Conservation (phyloP, 1,284 basidiomycete genomes). For the Cutaneotrichosporon sp. region DNA sequence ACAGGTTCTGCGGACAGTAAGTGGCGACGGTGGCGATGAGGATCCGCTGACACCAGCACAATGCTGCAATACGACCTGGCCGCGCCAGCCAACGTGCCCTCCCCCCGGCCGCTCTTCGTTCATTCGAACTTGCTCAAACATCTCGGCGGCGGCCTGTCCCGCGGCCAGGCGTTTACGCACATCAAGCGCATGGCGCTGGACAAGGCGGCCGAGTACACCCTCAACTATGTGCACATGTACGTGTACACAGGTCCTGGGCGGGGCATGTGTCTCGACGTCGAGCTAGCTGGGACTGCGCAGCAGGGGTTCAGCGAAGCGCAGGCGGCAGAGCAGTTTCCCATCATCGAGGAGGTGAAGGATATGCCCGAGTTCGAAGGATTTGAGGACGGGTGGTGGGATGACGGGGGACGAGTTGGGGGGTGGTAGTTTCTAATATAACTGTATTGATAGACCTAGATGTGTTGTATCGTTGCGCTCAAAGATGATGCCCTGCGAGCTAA, state of each 20-base stretch:
- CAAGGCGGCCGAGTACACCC: slow-evolving; percentile 21
- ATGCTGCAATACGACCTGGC: slow-evolving; percentile 43
- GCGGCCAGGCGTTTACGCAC: slow-evolving; percentile 37
- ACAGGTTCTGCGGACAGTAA: slow-evolving; percentile 49
- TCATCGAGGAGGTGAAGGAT: slow-evolving; percentile 22
- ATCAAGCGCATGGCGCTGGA: slow-evolving; percentile 40
- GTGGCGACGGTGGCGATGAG: not conserved
- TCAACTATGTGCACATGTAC: slow-evolving; percentile 38
- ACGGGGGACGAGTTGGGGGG: slow-evolving; percentile 43
- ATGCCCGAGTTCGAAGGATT: slow-evolving; percentile 34
- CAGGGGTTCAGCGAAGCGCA: not conserved
- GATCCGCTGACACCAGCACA: slow-evolving; percentile 13
- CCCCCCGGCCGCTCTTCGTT: slow-evolving; percentile 32
- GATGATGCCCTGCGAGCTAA: no score
- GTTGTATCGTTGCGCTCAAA: not conserved
- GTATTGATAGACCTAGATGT: not conserved
- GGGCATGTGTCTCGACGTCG: slow-evolving; percentile 47
- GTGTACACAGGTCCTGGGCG: slow-evolving; percentile 40
- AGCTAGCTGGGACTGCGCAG: not conserved
- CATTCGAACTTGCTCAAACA: slow-evolving; percentile 52
- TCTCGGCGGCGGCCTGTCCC: slow-evolving; percentile 14
- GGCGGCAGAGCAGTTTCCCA: slow-evolving; percentile 4
- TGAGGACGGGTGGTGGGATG: slow-evolving; percentile 38
- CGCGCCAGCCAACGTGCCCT: slow-evolving; percentile 4
- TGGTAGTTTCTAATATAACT: slow-evolving; percentile 29